Base-by-base conservation (phyloP, 1,139 yeast genomes). In the Geotrichum macrosporum region DNA sequence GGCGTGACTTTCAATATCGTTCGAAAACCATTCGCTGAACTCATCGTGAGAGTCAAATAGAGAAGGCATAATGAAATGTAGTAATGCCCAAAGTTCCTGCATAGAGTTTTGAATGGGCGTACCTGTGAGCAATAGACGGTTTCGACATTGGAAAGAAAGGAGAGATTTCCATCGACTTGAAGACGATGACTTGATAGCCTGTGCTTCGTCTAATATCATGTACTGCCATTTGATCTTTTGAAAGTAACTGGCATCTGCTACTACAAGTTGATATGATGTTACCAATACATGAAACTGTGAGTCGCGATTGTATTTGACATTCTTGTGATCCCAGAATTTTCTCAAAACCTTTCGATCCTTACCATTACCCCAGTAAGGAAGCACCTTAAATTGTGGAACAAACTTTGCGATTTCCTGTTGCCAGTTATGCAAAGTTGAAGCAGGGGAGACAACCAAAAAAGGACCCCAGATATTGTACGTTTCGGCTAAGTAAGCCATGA, bases 391-490 rank as follows among this genome's bases (percentile, higher is more conserved):
- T 50, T 84, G 85, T 1, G 99, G 99, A 24, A 94, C 94, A 61
- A 94, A 92, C 63, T 78, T 84, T 15, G 94, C 69, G 54, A 92
- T 87, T 70, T 92, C 99, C 65, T 92, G 97, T 63, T 92, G 97
- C 99, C 99, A 92, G 65, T 92, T 92, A 63, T 92, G 98, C 57
- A 92, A 76, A 0, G 99, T 92, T 1, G 97, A 92, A 0, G 98
- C 95, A 0, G 99, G 99, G 0, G 98, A 92, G 15, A 92, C 96
- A 44, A 92, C 97, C 50, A 92, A 75, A 61, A 81, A 94, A 2
- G 99, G 99, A 26, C 99, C 99, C 98, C 98, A 94, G 50, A 94
- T 92, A 62, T 88, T 84, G 65, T 92, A 95, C 13, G 86, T 81
- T 66, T 92, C 98, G 1, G 98, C 98, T 53, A 92, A 72, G 65